Base-by-base conservation (phyloP, 78 protist genomes). In the Anaeramoeba ignava region DNA sequence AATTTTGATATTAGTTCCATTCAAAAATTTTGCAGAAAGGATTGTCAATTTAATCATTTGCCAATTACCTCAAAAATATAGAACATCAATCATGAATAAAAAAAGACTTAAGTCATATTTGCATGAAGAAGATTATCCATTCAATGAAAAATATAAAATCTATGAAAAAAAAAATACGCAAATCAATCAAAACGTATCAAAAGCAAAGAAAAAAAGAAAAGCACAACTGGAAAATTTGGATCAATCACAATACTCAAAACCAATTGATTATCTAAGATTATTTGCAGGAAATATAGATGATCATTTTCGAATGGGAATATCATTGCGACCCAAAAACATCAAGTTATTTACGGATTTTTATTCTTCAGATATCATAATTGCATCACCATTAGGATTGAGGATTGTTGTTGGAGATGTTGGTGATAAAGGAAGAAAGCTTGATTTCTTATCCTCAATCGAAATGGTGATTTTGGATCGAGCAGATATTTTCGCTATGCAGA, bases 321-420 rank as follows among this genome's bases (percentile, higher is more conserved):
- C 67, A 12, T 33, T 86, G 79, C 27, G 83, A 41, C 79, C 81
- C 73, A 81, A 84, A 83, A 42, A 86, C 38, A 80, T 88, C 17
- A 81, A 84, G 37, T 54, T 93, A 37, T 85, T 41, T 41, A 17
- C 91, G 41, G 79, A 80, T 34, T 41, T 89, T 42, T 89, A 83
- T 79, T 3, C 3, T 8, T 38, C 90, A 0, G 96, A 93, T 79
- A 84, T 93, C 36, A 79, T 93, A 38, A 39, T 93, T 40, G 95
- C 96, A 0, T 89, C 93, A 2, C 96, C 96, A 36, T 39, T 93
- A 0, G 93, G 92, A 42, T 84, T 93, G 37, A 80, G 92, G 94
- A 27, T 54, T 8, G 73, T 54, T 27, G 73, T 54, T 54, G 73
- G 73, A 8, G 73, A 17, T 8, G 73, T 27, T 8, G 73, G 73